Base-by-base conservation (phyloP, 1,284 basidiomycete genomes). In the Heterobasidion parviporum region DNA sequence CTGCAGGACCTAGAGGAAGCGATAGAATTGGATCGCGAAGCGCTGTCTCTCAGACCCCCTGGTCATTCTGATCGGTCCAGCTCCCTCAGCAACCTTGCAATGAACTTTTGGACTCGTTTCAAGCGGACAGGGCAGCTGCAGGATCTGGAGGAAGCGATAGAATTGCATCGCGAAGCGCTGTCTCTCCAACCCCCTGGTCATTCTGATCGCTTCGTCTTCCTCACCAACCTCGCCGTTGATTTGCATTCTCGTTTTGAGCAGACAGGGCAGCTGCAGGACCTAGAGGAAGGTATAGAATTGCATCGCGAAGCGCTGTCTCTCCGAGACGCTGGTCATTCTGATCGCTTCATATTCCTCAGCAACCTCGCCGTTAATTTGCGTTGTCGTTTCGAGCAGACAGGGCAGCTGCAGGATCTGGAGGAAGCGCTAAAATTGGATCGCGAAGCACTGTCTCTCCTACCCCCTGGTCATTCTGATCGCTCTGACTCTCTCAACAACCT, bases 111-210 rank as follows among this genome's bases (percentile, higher is more conserved):
- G 12, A n/a, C 6, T 26, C 47, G 20, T 18, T 74, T 65, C 54
- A 62, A 67, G 48, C 55, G 53, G 26, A 34, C 45, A 7, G 65
- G 67, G 33, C 43, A 62, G 9, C 8, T 50, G 1, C 56, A 60
- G 20, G 72, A 74, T 58, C 55, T 72, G 34, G 62, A 72, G 36
- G 55, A 48, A 14, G 68, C 70, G n/a, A 62, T 71, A 47, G 59
- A 57, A 26, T 55, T 60, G 48, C 57, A 64, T 45, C 52, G 59
- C 15, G 55, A 60, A 12, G 65, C 60, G 6, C 57, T 73, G 8
- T 57, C 58, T 7, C 63, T 67, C 20, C 56, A 47, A 36, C 61
- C 64, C 38, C 9, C 55, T n/a, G 64, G 55, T 12, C 64, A 67
- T 52, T 52, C 67, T 10, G 36, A 59, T 47, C 18, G 14, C 14